Base-by-base conservation (phyloP, 192 early-diverging fungal genomes). In the Gamsiella multidivaricata region DNA sequence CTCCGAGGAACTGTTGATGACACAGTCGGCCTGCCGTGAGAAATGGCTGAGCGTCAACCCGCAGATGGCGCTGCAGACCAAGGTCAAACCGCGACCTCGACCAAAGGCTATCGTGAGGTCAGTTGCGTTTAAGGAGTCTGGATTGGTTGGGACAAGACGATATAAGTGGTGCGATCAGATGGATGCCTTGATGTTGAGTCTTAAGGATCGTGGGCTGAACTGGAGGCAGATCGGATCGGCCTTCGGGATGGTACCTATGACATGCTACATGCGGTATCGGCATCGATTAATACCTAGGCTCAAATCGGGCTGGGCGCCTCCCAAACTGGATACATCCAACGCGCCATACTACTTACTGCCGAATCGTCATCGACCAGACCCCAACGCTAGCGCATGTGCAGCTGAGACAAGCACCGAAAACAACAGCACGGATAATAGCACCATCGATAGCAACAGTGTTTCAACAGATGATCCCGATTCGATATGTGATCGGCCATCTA, bases 221-320 rank as follows among this genome's bases (percentile, higher is more conserved):
- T 78, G 74, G 74, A 34, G 65, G 22, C 60, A 78, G 45, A 64
- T 78, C 5, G 65, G 54, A n/a, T 45, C 14, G 26, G 32, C 49
- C 11, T 59, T 78, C 22, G 65, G 60, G 8, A 51, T 57, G 34
- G 26, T 41, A 0, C 65, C 74, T 17, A 22, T 45, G 33, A 59
- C 45, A 3, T 55, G 49, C 15, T 69, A 69, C 54, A n/a, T 54
- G 46, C 74, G 74, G 17, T 69, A 67, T n/a, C n/a, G 18, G 4
- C 14, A 52, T 39, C 36, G 46, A 10, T 14, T 52, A 11, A 59
- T 25, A n/a, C 32, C 32, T 9, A 50, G 46, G 39, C 22, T 69
- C 34, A 50, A 50, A 10, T 2, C 23, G 18, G 60, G 74, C 41
- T 78, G 74, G 74, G 33, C 9, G 5, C 74, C 74, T 10, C 42